Evolutionary conservation across 2,329 filamentous ascomycete genomes (phyloP).

Genomic region (Monilinia polystroma): DNA sequence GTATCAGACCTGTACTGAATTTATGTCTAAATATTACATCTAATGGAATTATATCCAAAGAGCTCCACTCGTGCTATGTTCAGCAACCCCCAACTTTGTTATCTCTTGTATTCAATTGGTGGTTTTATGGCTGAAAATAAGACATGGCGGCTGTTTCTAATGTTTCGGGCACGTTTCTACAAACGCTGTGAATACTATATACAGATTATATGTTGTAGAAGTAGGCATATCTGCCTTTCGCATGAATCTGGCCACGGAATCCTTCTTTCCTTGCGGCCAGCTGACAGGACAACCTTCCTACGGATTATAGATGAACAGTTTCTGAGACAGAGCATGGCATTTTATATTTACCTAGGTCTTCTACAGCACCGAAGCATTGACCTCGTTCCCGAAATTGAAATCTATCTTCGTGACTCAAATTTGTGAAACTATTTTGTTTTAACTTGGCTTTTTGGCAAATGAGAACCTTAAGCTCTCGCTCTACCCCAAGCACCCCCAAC

Average conservation of each 20-base stretch:
- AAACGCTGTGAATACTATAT: not conserved
- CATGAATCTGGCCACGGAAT: not conserved
- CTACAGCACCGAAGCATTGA: constrained; percentile 2
- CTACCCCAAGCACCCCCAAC: not conserved
- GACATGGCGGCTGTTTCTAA: not conserved
- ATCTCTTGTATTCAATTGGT: too few relatives aligned
- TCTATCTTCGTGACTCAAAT: constrained; percentile 2
- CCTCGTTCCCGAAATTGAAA: constrained; percentile 1
- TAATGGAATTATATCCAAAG: not conserved
- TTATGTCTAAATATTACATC: not conserved
- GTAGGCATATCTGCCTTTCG: not conserved
- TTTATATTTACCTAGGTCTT: not conserved
- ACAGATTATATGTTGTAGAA: not conserved
- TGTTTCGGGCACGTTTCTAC: constrained; percentile 19
- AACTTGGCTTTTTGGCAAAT: not conserved
- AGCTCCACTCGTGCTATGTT: too few relatives aligned
- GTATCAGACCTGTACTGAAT: too few relatives aligned
- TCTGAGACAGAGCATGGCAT: not conserved
- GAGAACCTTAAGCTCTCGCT: not conserved
- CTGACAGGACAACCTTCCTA: not conserved
- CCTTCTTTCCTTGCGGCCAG: not conserved
- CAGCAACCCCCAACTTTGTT: too few relatives aligned
- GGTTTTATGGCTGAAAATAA: not conserved
- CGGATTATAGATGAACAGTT: not conserved
- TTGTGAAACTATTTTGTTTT: constrained; percentile 4